Conservation (phyloP, 2,329 filamentous ascomycete species). For the Talaromyces albobiverticillius region DNA sequence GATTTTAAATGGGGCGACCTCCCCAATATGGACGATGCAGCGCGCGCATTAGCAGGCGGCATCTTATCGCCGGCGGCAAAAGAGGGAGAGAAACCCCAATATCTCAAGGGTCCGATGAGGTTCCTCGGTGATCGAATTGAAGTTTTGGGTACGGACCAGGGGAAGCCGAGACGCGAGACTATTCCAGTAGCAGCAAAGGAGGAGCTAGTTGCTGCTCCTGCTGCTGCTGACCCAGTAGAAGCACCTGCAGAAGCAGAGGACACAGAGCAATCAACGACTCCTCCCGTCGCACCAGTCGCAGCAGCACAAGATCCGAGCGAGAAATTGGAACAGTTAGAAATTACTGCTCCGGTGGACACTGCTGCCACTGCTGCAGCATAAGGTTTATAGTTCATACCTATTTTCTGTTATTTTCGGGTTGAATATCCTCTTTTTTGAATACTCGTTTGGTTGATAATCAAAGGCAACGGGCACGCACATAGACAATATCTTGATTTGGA, state of each 20-base stretch:
- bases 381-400: neutral
- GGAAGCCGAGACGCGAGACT: constrained; percentile 27
- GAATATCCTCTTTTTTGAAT: no score
- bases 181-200: no score
- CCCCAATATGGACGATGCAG: constrained; percentile 63
- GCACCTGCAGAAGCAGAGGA: neutral
- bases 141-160: constrained; percentile 33
- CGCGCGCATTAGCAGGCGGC: constrained; percentile 30
- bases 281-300: neutral
- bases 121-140: constrained; percentile 33
- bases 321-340: constrained; percentile 10
- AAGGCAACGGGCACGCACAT: no score
- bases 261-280: neutral
- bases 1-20: constrained; percentile 77
- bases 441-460: no score
- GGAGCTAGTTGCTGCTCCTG: no score
- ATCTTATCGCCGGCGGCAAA: constrained; percentile 27
- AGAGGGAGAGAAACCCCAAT: constrained; percentile 24
- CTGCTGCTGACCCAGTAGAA: neutral
- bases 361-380: constrained; percentile 1
- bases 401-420: neutral
- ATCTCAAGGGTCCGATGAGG: constrained; percentile 35
- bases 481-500: no score
- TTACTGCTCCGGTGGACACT: no score
- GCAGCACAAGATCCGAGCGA: constrained; percentile 3